Percentiles rank a stretch among this genome's conserved stretches.
These are phyloP conservation scores for Arctostaphylos glauca DNA, from an alignment of 148 eudicot genomes.

Conservation along the genomic window DNA sequence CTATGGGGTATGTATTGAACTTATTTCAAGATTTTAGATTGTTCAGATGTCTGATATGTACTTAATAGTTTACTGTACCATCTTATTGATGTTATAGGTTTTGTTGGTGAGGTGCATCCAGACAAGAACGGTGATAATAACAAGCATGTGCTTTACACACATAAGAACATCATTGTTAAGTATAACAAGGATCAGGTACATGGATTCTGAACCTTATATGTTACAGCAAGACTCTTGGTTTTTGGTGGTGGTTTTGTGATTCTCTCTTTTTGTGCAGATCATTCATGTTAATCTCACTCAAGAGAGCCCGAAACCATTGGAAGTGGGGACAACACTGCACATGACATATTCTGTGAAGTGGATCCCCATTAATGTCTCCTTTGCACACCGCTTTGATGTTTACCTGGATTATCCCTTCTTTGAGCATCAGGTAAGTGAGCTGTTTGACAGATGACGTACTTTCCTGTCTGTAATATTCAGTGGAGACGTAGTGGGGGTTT, in stretches of 20 bases:
- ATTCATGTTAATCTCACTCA: constrained; percentile 95
- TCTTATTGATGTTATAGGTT: constrained; percentile 42
- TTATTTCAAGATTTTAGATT: constrained; percentile 3
- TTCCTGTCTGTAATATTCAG: background rate
- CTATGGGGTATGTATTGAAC: constrained; percentile 64
- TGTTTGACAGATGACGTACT: background rate
- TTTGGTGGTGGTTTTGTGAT: background rate
- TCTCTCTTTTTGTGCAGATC: constrained; percentile 48
- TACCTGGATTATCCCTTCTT: constrained; percentile 95
- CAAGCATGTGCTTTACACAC: constrained; percentile 73
- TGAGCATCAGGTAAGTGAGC: constrained; percentile 80
- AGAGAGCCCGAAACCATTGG: constrained; percentile 75
- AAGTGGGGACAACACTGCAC: constrained; percentile 71
- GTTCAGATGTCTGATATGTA: background rate
- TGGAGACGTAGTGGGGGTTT: background rate
- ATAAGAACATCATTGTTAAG: constrained; percentile 60
- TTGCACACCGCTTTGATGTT: constrained; percentile 91
- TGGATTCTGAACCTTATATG: background rate
- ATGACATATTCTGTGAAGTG: constrained; percentile 92
- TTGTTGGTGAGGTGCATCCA: constrained; percentile 80
- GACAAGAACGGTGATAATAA: constrained; percentile 60
- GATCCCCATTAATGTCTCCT: constrained; percentile 62
- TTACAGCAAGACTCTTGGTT: background rate
- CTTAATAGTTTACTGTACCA: background rate
- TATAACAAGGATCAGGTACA: constrained; percentile 82